Percentiles rank a stretch among this genome's conserved stretches.
phyloP scores from a whole-genome alignment of 1,284 basidiomycete species.

The Moesziomyces globuligerus region DNA sequence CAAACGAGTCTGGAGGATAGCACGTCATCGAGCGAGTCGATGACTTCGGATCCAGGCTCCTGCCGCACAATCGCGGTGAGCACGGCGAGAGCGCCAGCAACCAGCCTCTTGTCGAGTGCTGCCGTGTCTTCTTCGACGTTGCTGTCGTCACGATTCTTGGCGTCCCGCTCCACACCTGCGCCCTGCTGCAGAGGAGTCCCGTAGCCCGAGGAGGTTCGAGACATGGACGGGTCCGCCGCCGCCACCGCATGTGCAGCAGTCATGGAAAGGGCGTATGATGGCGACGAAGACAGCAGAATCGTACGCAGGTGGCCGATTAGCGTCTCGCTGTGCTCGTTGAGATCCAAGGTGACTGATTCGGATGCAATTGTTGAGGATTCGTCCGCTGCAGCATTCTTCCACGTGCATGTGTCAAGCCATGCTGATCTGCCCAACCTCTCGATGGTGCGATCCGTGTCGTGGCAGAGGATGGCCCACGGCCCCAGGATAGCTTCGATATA shows the following conservation, averaged over 20 bases:
- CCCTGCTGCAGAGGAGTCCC: constrained; percentile 21
- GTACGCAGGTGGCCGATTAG: constrained; percentile 42
- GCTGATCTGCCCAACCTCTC: constrained; percentile 71
- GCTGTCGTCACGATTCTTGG: constrained; percentile 64
- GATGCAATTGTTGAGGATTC: not conserved
- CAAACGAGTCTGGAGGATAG: constrained; percentile 49
- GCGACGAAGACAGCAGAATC: constrained; percentile 47
- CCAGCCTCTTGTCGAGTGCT: constrained; percentile 61
- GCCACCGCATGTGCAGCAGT: constrained; percentile 41
- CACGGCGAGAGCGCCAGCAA: constrained; percentile 57
- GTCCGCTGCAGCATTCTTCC: not conserved
- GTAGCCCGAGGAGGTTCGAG: constrained; percentile 33
- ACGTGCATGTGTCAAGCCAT: constrained; percentile 69
- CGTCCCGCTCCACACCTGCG: constrained; percentile 47
- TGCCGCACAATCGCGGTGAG: constrained; percentile 38
- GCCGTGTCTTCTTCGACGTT: constrained; percentile 63
- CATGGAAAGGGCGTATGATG: constrained; percentile 48
- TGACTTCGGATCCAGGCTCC: constrained; percentile 9
- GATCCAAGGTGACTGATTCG: constrained; percentile 5
- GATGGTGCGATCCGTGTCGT: constrained; percentile 79
- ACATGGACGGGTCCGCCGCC: constrained; percentile 22
- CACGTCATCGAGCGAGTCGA: constrained; percentile 40
- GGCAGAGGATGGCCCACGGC: constrained; percentile 79
- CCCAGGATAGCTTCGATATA: constrained; percentile 80
- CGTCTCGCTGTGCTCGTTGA: constrained; percentile 28